phyloP scores from a whole-genome alignment of 2,329 filamentous ascomycete species.

The Pestalotiopsis sp. region DNA sequence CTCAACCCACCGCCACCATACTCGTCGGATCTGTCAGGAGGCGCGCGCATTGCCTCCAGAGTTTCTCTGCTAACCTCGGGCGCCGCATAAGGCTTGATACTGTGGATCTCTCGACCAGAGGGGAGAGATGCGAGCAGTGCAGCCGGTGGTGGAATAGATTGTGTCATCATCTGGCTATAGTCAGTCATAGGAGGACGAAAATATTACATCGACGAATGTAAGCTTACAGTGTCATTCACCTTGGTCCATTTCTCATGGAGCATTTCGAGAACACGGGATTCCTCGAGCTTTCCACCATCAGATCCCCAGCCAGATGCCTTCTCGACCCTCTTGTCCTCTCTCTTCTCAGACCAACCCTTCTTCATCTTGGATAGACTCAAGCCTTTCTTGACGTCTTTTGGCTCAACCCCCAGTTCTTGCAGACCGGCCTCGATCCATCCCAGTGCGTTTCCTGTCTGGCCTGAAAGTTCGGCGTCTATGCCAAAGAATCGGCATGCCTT shows the following conservation, averaged over 20 bases:
- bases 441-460: conserved; percentile 80
- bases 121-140: conserved; percentile 78
- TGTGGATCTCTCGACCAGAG: conserved; percentile 83
- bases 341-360: conserved; percentile 69
- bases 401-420: conserved; percentile 69
- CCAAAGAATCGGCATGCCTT: conserved; percentile 89
- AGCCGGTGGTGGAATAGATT: conserved; percentile 70
- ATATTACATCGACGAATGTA: neutral
- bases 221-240: conserved; percentile 83
- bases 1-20: conserved; percentile 38
- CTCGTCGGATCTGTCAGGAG: conserved; percentile 46
- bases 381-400: conserved; percentile 49
- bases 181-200: neutral
- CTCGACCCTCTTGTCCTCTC: conserved; percentile 78
- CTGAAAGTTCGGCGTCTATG: conserved; percentile 81
- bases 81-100: conserved; percentile 65
- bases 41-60: conserved; percentile 62
- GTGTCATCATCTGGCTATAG: conserved; percentile 69
- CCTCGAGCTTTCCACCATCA: conserved; percentile 83
- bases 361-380: conserved; percentile 56
- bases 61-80: conserved; percentile 64
- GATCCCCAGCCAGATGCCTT: conserved; percentile 73
- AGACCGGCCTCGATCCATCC: conserved; percentile 82
- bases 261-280: conserved; percentile 82
- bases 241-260: conserved; percentile 87